Conservation (phyloP, 768 basidiomycete genomes). For the Termitomyces heimii region DNA sequence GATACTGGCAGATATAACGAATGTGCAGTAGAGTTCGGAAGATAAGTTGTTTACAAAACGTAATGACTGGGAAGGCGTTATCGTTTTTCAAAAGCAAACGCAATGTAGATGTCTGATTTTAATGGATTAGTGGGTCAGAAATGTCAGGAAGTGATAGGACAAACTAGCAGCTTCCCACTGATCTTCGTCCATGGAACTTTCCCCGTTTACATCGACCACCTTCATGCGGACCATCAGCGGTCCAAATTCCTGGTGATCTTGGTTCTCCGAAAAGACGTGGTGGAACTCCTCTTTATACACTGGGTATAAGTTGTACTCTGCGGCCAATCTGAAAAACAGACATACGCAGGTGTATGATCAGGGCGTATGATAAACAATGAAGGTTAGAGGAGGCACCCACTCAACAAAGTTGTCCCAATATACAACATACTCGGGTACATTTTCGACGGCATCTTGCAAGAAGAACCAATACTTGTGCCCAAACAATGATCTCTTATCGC, state of each 20-base stretch:
- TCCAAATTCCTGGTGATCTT: conserved; percentile 72
- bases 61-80: conserved; percentile 11
- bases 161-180: conserved; percentile 99
- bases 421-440: conserved; percentile 98
- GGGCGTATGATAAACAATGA: neutral
- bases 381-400: conserved; percentile 54
- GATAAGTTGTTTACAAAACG: neutral
- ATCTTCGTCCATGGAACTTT: conserved; percentile 88
- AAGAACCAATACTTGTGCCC: conserved; percentile 95
- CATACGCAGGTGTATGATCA: neutral
- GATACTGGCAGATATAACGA: conserved; percentile 6
- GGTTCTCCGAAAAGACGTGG: conserved; percentile 79
- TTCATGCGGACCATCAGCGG: conserved; percentile 87
- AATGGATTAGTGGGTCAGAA: conserved; percentile 3
- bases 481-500: conserved; percentile 55
- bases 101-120: conserved; percentile 80
- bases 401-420: conserved; percentile 87
- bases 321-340: conserved; percentile 57
- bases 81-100: conserved; percentile 83
- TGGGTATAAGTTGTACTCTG: conserved; percentile 68
- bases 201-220: conserved; percentile 80
- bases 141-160: conserved; percentile 23
- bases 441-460: conserved; percentile 90
- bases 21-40: neutral
- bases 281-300: conserved; percentile 89